These are phyloP conservation scores for Rosa persica DNA, from an alignment of 306 rosid species.

Conservation along the genomic window DNA sequence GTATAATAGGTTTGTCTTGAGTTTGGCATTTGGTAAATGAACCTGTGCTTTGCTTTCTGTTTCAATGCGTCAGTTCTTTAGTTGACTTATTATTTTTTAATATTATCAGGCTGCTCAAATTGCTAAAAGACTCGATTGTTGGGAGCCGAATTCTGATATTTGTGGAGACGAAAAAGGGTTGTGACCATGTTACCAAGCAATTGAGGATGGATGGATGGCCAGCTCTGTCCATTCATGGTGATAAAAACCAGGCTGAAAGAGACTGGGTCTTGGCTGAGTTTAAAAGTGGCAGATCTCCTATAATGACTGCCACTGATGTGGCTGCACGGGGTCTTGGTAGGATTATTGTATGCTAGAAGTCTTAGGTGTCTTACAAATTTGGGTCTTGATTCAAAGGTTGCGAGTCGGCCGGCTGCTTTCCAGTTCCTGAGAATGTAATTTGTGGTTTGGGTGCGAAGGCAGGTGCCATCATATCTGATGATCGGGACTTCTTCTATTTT, in stretches of 20 bases:
- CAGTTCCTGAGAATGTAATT: constrained; percentile 71
- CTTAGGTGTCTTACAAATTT: constrained; percentile 45
- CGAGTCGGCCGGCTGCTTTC: constrained; percentile 99
- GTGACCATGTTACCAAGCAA: constrained; percentile 89
- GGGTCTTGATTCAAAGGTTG: constrained; percentile 46
- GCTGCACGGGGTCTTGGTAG: constrained; percentile 99
- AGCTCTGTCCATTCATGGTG: constrained; percentile 95
- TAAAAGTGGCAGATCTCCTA: constrained; percentile 94
- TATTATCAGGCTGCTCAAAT: constrained; percentile 64
- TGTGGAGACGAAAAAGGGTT: constrained; percentile 90
- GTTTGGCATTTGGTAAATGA: not conserved
- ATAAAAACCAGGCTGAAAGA: constrained; percentile 93
- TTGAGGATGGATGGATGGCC: constrained; percentile 99
- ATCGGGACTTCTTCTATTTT: constrained; percentile 34
- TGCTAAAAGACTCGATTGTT: constrained; percentile 71
- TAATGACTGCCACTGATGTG: constrained; percentile 99
- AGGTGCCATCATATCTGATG: constrained; percentile 44
- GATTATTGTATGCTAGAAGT: constrained; percentile 75
- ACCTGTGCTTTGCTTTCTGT: constrained; percentile 10
- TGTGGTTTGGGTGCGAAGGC: constrained; percentile 88
- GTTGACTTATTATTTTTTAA: not conserved
- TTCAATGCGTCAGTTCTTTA: constrained; percentile 23
- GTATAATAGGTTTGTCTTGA: constrained; percentile 73
- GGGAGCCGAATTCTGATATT: constrained; percentile 83
- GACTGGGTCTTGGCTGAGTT: constrained; percentile 99